Evolutionary conservation across 2,329 filamentous ascomycete genomes (phyloP).

Genomic region (Fusarium chlamydosporum): DNA sequence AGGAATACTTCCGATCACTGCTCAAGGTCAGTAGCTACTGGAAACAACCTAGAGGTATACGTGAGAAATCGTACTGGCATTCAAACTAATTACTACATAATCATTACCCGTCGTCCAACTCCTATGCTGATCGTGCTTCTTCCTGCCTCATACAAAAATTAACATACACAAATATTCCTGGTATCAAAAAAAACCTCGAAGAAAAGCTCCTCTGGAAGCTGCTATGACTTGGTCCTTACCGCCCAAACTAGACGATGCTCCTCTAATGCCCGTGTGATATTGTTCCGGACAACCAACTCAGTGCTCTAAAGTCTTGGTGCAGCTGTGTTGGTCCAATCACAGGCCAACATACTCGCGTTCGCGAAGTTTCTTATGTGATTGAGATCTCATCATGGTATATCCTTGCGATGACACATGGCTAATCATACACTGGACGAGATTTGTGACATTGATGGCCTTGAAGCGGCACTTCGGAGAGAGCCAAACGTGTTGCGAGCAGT

Average conservation of each 20-base stretch:
- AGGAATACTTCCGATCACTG: not conserved
- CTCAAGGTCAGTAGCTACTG: not conserved
- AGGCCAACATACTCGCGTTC: not conserved
- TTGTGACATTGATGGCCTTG: constrained; percentile 69
- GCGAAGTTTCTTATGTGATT: not conserved
- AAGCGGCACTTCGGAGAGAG: constrained; percentile 57
- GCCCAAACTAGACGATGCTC: constrained; percentile 15
- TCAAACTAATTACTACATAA: constrained; percentile 40
- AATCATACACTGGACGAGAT: constrained; percentile 61
- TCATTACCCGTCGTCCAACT: constrained; percentile 32
- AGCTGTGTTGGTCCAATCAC: constrained; percentile 3
- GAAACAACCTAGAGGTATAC: not conserved
- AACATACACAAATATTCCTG: constrained; percentile 22
- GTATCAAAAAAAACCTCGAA: constrained; percentile 15
- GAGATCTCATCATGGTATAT: constrained; percentile 3
- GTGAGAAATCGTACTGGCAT: constrained; percentile 3
- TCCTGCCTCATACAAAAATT: constrained; percentile 22
- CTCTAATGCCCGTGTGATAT: constrained; percentile 8
- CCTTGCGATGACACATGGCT: not conserved
- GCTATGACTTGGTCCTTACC: constrained; percentile 21
- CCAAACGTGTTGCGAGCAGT: constrained; percentile 64
- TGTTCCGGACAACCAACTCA: not conserved
- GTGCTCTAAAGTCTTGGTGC: not conserved
- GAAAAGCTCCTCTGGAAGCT: constrained; percentile 16
- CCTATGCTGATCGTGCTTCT: constrained; percentile 22